Evolutionary conservation across 164 flowering plant species (phyloP), one percentile per base, ranked within the genome.

Genomic region (Nymphaea thermarum): DNA sequence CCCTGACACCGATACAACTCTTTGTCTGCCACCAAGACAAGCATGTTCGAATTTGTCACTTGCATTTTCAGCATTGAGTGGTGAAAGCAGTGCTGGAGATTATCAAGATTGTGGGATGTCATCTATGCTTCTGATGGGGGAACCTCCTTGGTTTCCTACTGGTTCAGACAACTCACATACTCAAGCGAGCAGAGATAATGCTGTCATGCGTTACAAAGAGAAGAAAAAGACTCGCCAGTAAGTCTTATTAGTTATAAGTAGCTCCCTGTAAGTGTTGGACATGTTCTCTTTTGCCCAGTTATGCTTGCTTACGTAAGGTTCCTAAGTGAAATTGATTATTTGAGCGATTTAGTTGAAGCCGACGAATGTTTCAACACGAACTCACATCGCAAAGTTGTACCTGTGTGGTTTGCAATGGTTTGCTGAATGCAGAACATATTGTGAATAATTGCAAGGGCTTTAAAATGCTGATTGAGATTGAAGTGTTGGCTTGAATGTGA

Each of bases 181-280:
- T 64, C 74, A 88, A 42, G 82, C 53, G 88, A 83, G 70, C 73
- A 80, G 97, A 73, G 84, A 72, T 72, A 73, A 79, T 77, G 97
- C 97, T 70, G 96, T 91, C 57, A 67, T 85, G 87, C 96, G 94
- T 36, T 91, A 91, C 73, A 85, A 79, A 82, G 98, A 89, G 75
- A 91, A 91, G 82, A 91, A 89, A 82, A 89, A 91, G 81, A 64
- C 85, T 18, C 90, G 90, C 70, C 84, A 81, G 98, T 89, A 78
- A 84, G 93, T 80, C 85, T 79, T 90, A 90, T 17, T 97, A 94
- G 45, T 87, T 92, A 25, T 25, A 18, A 74, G 74, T 65, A 64
- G 83, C 51, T 55, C 84, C 64, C 83, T 65, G 77, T 87, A 79
- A 76, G 80, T 47, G 55, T 47, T 47, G 11, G 5, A 25, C 36